Conservation (phyloP, 345 rosid genomes). For the Pistacia atlantica region DNA sequence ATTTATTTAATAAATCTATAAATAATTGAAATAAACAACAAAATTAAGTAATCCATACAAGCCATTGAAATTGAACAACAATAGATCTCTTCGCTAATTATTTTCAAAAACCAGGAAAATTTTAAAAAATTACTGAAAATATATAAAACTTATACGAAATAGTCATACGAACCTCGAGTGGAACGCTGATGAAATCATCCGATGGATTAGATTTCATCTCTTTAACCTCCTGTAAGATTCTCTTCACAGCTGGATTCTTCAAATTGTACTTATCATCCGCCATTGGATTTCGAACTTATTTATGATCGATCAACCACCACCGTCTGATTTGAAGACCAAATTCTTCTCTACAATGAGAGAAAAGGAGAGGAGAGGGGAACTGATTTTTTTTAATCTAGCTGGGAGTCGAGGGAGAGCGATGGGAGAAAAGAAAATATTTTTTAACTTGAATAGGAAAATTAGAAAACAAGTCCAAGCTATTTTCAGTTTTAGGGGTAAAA, state of each 20-base stretch:
- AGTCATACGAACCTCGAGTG: no score
- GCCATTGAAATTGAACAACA: neutral
- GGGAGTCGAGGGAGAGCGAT: neutral
- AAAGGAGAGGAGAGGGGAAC: neutral
- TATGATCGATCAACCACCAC: constrained; percentile 7
- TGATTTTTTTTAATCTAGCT: neutral
- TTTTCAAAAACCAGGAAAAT: neutral
- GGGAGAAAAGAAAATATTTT: no score
- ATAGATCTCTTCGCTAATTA: neutral
- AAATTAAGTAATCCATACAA: neutral
- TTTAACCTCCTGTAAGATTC: constrained; percentile 96
- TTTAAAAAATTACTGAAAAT: neutral
- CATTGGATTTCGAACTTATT: constrained; percentile 41
- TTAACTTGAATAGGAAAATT: no score
- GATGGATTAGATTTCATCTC: constrained; percentile 99
- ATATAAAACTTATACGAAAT: constrained; percentile 31
- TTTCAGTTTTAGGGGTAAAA: no score
- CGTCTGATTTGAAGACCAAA: constrained; percentile 1
- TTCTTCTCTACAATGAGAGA: neutral
- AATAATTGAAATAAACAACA: neutral
- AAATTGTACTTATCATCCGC: constrained; percentile 84
- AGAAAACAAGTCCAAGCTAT: no score
- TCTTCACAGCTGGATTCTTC: constrained; percentile 95
- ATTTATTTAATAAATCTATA: no score
- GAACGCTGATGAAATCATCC: constrained; percentile 97